A percentile compares a stretch with the other conserved stretches of the same genome.
Evolutionary conservation across 495 filamentous ascomycete species (phyloP).

Genomic region (Aspergillus ostianus): DNA sequence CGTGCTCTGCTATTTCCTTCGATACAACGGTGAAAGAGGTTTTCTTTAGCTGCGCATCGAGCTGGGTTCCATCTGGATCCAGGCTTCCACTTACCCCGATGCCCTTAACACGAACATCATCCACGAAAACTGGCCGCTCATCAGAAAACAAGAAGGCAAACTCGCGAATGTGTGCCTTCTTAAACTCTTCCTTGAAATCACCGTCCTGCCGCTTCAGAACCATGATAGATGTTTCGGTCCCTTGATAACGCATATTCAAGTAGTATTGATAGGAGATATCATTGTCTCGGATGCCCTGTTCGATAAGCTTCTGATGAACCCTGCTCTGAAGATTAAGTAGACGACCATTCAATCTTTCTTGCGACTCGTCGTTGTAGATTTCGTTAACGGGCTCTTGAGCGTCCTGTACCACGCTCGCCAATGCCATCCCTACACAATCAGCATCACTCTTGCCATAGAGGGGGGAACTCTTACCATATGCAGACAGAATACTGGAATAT

Average conservation of each 20-base stretch:
- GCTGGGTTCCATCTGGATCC: slow-evolving; percentile 36
- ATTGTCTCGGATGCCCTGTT: slow-evolving; percentile 36
- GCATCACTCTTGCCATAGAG: too few relatives aligned
- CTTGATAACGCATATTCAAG: slow-evolving; percentile 54
- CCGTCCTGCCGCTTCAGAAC: slow-evolving; percentile 41
- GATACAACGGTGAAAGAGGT: slow-evolving; percentile 24
- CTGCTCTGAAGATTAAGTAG: slow-evolving; percentile 29
- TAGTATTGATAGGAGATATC: slow-evolving; percentile 49
- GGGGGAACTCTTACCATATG: slow-evolving; percentile 43
- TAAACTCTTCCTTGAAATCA: slow-evolving; percentile 47
- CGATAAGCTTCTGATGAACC: slow-evolving; percentile 34
- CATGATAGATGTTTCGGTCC: slow-evolving; percentile 54
- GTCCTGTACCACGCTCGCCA: slow-evolving; percentile 54
- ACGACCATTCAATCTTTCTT: slow-evolving; percentile 31
- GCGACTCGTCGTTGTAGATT: slow-evolving; percentile 30
- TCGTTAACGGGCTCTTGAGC: slow-evolving; percentile 47
- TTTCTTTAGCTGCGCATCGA: slow-evolving; percentile 34
- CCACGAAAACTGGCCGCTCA: slow-evolving; percentile 47
- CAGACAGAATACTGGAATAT: slow-evolving; percentile 51
- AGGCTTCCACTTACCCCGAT: slow-evolving; percentile 41
- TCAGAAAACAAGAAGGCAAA: slow-evolving; percentile 49
- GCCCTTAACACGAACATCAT: slow-evolving; percentile 51
- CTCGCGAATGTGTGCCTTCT: slow-evolving; percentile 47
- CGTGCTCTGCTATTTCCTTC: slow-evolving; percentile 21
- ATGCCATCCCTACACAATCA: slow-evolving; percentile 28